Conservation (phyloP, 2,329 filamentous ascomycete genomes). For the Aspergillus fischeri region DNA sequence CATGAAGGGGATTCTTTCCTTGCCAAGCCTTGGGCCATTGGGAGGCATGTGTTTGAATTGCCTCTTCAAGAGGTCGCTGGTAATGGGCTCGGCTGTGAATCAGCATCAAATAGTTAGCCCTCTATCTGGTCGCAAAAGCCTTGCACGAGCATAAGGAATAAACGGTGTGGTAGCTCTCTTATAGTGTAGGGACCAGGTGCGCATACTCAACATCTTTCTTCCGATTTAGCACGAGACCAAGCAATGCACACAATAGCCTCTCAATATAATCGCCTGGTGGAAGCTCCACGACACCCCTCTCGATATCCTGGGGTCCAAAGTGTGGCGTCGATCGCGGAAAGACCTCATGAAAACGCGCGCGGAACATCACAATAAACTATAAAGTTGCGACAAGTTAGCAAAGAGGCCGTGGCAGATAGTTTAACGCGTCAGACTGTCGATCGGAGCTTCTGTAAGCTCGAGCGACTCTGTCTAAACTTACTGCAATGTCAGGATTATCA, state of each 20-base stretch:
- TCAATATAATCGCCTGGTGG: conserved; percentile 81
- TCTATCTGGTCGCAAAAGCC: conserved; percentile 5
- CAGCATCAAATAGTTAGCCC: conserved; percentile 27
- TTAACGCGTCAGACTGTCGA: conserved; percentile 24
- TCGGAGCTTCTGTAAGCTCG: conserved; percentile 34
- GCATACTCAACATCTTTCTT: conserved; percentile 98
- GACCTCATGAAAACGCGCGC: conserved; percentile 83
- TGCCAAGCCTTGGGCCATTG: conserved; percentile 90
- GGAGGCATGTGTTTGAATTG: conserved; percentile 73
- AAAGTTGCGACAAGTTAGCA: conserved; percentile 30
- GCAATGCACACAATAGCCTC: conserved; percentile 79
- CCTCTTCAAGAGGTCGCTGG: conserved; percentile 88
- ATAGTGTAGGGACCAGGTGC: conserved; percentile 14
- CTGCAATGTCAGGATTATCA: conserved; percentile 87
- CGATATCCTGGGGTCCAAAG: conserved; percentile 92
- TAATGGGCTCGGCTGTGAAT: conserved; percentile 77
- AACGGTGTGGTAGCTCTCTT: neutral
- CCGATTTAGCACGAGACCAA: conserved; percentile 85
- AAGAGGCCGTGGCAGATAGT: conserved; percentile 27
- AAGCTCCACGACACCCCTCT: conserved; percentile 74
- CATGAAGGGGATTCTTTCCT: conserved; percentile 75
- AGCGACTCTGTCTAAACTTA: conserved; percentile 51
- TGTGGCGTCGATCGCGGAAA: conserved; percentile 84
- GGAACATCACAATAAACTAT: conserved; percentile 97
- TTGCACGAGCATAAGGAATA: conserved; percentile 1